Evolutionary conservation across 164 flowering plant species (phyloP).

Genomic region (Macadamia integrifolia): DNA sequence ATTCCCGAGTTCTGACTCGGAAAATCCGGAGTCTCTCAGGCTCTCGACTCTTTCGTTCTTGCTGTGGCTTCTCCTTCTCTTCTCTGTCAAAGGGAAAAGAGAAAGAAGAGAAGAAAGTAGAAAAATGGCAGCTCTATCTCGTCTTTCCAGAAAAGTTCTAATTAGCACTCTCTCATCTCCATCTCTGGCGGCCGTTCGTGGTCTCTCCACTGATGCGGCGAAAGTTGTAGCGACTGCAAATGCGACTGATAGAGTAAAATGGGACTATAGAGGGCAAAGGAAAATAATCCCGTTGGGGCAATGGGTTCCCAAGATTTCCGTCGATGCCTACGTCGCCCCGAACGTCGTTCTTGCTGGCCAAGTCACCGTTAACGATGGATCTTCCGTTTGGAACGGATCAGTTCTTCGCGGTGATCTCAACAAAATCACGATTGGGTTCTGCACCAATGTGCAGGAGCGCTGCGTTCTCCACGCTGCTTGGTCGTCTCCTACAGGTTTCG

Average conservation of each 20-base stretch:
- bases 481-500: conserved; percentile 89
- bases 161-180: conserved; percentile 12
- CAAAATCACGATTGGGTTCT: conserved; percentile 88
- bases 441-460: conserved; percentile 86
- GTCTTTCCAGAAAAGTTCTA: conserved; percentile 35
- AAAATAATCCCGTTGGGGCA: conserved; percentile 83
- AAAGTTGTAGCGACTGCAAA: conserved; percentile 9
- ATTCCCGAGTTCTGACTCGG: background rate
- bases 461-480: conserved; percentile 94
- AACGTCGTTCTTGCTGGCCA: conserved; percentile 98
- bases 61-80: too few relatives aligned
- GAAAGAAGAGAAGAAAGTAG: too few relatives aligned
- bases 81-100: too few relatives aligned
- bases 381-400: conserved; percentile 92
- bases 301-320: conserved; percentile 95
- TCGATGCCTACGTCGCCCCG: conserved; percentile 96
- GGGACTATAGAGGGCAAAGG: conserved; percentile 98
- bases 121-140: conserved; percentile 41
- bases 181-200: conserved; percentile 16
- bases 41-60: too few relatives aligned
- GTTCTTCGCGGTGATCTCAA: conserved; percentile 95
- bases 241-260: conserved; percentile 63
- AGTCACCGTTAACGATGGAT: conserved; percentile 75
- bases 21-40: background rate
- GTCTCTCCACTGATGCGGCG: conserved; percentile 26